A percentile compares a stretch with the other conserved stretches of the same genome.
Evolutionary conservation across 257 asterid species (phyloP).

Genomic region (Catharanthus roseus): DNA sequence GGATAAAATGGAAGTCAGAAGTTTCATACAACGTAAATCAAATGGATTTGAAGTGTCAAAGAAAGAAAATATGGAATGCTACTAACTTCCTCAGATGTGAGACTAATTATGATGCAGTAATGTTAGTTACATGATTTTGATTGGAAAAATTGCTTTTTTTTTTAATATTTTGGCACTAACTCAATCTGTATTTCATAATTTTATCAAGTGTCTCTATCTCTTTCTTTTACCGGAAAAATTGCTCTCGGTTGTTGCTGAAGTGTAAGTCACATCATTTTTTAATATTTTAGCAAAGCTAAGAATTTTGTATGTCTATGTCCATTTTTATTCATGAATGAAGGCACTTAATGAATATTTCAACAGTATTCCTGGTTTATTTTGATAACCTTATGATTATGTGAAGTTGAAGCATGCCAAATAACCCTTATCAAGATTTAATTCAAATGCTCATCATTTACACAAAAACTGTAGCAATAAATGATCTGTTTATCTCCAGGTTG

Average conservation of each 20-base stretch:
- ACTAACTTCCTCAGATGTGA: neutral
- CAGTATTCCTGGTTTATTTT: neutral
- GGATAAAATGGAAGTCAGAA: neutral
- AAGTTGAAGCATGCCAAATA: neutral
- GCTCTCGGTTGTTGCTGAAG: neutral
- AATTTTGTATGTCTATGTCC: neutral
- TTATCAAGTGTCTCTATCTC: neutral
- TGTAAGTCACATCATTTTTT: neutral
- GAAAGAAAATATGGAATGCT: neutral
- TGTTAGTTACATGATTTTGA: neutral
- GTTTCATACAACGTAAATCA: neutral
- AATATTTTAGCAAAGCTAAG: neutral
- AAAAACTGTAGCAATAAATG: neutral
- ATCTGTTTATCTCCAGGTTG: conserved; percentile 54
- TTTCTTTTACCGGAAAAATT: neutral
- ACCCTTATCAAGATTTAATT: neutral
- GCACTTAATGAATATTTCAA: neutral
- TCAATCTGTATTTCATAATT: neutral
- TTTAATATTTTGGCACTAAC: neutral
- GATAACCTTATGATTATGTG: neutral
- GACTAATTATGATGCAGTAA: neutral
- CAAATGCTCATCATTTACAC: neutral
- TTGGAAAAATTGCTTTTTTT: neutral
- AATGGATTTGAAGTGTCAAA: neutral
- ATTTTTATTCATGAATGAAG: neutral